Conservation (phyloP, 306 rosid species). For the Rosa persica region DNA sequence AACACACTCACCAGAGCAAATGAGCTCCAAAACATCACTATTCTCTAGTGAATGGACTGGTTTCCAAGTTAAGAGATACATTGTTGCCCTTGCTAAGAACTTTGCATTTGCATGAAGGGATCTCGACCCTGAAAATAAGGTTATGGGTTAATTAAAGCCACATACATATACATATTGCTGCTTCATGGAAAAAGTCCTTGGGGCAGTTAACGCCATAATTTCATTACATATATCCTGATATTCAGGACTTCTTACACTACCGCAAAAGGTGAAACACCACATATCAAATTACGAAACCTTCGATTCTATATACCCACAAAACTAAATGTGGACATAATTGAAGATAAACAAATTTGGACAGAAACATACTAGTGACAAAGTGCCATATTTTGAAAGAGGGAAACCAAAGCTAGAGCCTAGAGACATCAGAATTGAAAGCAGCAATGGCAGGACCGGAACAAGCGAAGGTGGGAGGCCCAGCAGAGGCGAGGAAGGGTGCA, state of each 20-base stretch:
- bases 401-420: neutral
- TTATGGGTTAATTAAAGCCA: constrained; percentile 3
- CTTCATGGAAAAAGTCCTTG: constrained; percentile 8
- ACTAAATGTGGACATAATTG: neutral
- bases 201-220: neutral
- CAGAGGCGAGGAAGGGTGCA: constrained; percentile 28
- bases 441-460: constrained; percentile 32
- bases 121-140: constrained; percentile 4
- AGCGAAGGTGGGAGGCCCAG: constrained; percentile 25
- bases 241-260: neutral
- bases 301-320: neutral
- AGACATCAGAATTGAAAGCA: neutral
- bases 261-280: constrained; percentile 6
- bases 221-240: neutral
- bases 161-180: neutral
- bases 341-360: neutral
- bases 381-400: neutral
- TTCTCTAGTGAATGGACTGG: no score
- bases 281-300: neutral
- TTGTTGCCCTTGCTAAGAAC: neutral
- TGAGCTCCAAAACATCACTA: no score
- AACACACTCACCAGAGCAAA: no score
- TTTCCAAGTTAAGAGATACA: neutral
- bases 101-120: neutral
- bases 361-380: neutral